Conservation (phyloP, 2,329 filamentous ascomycete genomes). For the Cladophialophora exuberans region DNA sequence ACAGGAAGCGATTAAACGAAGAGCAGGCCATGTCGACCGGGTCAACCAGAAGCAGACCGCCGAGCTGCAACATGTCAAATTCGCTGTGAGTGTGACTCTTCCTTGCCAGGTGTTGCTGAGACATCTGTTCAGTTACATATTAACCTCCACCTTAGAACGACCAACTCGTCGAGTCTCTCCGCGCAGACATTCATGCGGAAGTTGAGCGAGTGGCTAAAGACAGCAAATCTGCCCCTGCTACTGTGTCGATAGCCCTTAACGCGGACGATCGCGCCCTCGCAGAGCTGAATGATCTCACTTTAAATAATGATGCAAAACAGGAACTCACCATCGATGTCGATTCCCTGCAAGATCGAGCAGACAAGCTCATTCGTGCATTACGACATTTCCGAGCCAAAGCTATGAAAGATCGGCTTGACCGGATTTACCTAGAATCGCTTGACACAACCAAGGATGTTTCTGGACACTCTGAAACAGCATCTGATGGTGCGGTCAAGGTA, state of each 20-base stretch:
- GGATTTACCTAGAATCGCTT: conserved; percentile 26
- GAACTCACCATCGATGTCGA: conserved; percentile 6
- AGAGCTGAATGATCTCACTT: conserved; percentile 16
- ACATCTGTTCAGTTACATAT: background rate
- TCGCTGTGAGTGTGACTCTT: conserved; percentile 5
- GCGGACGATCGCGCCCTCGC: conserved; percentile 25
- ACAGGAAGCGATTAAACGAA: background rate
- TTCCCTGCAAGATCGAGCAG: conserved; percentile 1
- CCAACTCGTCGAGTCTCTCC: conserved; percentile 14
- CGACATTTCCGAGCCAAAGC: conserved; percentile 18
- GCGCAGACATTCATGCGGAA: conserved; percentile 9
- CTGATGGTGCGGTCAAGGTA: background rate
- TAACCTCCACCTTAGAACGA: conserved; percentile 11
- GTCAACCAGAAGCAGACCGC: conserved; percentile 20
- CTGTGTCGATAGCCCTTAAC: conserved; percentile 15
- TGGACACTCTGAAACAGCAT: background rate
- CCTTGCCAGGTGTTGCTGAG: background rate
- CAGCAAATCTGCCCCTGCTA: conserved; percentile 10
- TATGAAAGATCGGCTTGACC: conserved; percentile 28
- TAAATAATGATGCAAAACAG: background rate
- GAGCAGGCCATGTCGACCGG: conserved; percentile 8
- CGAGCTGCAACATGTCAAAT: conserved; percentile 25
- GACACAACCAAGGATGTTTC: background rate
- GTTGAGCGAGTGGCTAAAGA: conserved; percentile 8
- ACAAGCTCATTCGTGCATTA: conserved; percentile 18